Conservation (phyloP, 177 flowering plant species). For the Telopea speciosissima region DNA sequence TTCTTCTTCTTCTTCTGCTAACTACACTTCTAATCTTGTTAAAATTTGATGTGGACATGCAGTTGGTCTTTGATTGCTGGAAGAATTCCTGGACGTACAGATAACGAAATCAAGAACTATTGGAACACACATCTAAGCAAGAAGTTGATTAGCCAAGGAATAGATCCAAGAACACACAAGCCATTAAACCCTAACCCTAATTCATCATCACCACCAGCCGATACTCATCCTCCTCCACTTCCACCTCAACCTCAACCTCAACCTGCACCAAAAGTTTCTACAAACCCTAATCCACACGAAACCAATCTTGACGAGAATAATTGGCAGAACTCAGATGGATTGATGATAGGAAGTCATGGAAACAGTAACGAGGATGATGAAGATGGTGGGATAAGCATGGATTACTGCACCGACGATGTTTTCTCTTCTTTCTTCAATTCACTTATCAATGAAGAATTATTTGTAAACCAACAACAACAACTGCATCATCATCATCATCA, state of each 20-base stretch:
- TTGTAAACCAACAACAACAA: constrained; percentile 18
- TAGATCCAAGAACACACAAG: constrained; percentile 78
- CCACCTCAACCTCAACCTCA: neutral
- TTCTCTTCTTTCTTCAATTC: constrained; percentile 79
- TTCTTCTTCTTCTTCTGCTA: too few species aligned
- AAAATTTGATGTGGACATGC: neutral
- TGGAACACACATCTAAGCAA: constrained; percentile 92
- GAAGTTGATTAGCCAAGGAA: constrained; percentile 76
- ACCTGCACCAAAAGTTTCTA: constrained; percentile 3
- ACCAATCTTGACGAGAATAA: constrained; percentile 3
- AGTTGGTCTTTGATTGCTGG: constrained; percentile 96
- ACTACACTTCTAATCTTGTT: too few species aligned
- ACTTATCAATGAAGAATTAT: constrained; percentile 47
- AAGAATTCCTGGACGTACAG: constrained; percentile 80
- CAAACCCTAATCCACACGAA: constrained; percentile 22
- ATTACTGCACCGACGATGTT: constrained; percentile 37
- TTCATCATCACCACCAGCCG: neutral
- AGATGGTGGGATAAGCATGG: too few species aligned
- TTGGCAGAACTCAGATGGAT: constrained; percentile 13
- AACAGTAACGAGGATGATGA: constrained; percentile 12
- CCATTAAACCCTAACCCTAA: constrained; percentile 35
- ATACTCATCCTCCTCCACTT: neutral
- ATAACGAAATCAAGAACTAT: constrained; percentile 26
- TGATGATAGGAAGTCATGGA: neutral
- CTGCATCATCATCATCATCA: constrained; percentile 16